These are phyloP conservation scores for Psilocybe cubensis DNA, from an alignment of 768 basidiomycete species.

Conservation along the genomic window DNA sequence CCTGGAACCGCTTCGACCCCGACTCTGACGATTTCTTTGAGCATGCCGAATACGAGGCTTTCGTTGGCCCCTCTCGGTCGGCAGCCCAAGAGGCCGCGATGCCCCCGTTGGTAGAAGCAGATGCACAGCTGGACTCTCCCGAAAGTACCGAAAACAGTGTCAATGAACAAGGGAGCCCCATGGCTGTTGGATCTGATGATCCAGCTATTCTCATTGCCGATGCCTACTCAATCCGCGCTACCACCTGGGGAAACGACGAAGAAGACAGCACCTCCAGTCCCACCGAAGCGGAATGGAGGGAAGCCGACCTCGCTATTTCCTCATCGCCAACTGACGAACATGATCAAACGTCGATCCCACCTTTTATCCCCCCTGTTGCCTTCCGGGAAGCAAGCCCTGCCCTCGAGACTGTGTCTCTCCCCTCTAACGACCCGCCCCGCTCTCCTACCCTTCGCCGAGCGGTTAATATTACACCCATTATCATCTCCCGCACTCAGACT, in stretches of 20 bases:
- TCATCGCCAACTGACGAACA: conserved; percentile 7
- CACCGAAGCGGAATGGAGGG: conserved; percentile 12
- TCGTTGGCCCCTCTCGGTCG: conserved; percentile 49
- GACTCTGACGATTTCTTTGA: conserved; percentile 80
- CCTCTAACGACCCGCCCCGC: conserved; percentile 15
- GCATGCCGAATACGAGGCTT: conserved; percentile 68
- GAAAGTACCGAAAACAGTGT: conserved; percentile 44
- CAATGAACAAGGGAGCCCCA: conserved; percentile 53
- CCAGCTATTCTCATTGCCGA: conserved; percentile 41
- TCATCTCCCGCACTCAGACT: conserved; percentile 26
- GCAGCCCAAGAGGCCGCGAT: conserved; percentile 31
- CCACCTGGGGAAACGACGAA: conserved; percentile 23
- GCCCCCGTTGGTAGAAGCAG: conserved; percentile 27
- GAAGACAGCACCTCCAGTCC: neutral
- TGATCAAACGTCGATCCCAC: conserved; percentile 15
- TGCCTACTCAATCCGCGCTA: conserved; percentile 30
- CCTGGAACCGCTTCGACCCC: conserved; percentile 73
- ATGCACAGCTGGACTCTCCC: conserved; percentile 35
- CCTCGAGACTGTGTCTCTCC: conserved; percentile 9
- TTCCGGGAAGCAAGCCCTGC: conserved; percentile 20
- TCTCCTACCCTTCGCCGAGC: conserved; percentile 31
- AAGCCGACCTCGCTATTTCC: neutral
- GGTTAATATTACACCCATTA: conserved; percentile 39
- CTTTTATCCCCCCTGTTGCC: conserved; percentile 27
- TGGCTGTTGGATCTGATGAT: conserved; percentile 48